These are phyloP conservation scores for Bimuria novae-zelandiae DNA, from an alignment of 2,329 filamentous ascomycete species.

Conservation along the genomic window DNA sequence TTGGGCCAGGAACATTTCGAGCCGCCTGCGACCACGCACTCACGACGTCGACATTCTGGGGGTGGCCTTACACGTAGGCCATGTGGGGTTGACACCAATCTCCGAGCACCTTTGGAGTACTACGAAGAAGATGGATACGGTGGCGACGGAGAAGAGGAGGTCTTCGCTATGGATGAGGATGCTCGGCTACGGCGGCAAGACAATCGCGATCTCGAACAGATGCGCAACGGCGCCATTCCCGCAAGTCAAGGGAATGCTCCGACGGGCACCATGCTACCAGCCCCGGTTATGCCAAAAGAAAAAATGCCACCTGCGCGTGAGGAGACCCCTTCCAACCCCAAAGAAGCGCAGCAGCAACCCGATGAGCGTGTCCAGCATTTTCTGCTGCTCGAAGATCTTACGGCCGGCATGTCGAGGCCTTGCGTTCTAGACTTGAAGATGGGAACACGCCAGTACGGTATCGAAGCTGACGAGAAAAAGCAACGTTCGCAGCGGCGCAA, in stretches of 20 bases:
- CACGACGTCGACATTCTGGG: constrained; percentile 78
- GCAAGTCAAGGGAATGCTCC: constrained; percentile 8
- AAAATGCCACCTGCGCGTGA: constrained; percentile 7
- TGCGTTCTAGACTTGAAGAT: constrained; percentile 99
- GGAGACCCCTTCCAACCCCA: constrained; percentile 46
- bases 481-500: constrained; percentile 91
- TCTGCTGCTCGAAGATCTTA: constrained; percentile 89
- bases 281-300: constrained; percentile 30
- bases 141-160: constrained; percentile 73
- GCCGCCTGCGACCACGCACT: constrained; percentile 31
- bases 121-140: constrained; percentile 89
- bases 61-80: constrained; percentile 77
- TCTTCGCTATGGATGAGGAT: constrained; percentile 69
- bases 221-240: not conserved
- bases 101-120: constrained; percentile 81
- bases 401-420: constrained; percentile 92
- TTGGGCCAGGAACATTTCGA: constrained; percentile 28
- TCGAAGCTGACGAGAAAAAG: constrained; percentile 91
- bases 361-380: constrained; percentile 83
- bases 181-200: constrained; percentile 16
- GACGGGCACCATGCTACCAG: constrained; percentile 39
- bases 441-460: constrained; percentile 95
- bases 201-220: constrained; percentile 12
- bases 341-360: constrained; percentile 52
- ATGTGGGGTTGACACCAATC: constrained; percentile 66